Base-by-base conservation (phyloP, 495 filamentous ascomycete species). In the Aspergillus bridgeri region DNA sequence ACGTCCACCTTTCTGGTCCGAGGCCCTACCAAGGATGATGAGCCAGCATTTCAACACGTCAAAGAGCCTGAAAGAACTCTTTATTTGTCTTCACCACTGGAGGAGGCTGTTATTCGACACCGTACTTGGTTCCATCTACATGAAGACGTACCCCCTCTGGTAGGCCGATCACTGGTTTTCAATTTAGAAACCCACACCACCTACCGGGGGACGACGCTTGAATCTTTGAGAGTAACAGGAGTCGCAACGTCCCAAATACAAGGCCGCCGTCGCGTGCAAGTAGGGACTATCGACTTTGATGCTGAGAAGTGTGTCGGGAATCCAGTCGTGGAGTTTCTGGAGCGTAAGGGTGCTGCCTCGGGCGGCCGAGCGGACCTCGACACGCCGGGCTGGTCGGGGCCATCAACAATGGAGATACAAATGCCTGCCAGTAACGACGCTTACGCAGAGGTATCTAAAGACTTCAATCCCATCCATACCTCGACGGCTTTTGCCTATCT, bases 401-500 rank as follows among this genome's bases (percentile, higher is more conserved):
- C 25, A 15, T 60, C 55, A 0, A 57, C 58, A 5, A 24, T 66
- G 5, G 58, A 61, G 6, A 33, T 70, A 15, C 54, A 61, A 33
- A 67, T 68, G 54, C 65, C 69, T 13, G 53, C 46, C 5, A 60
- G 51, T 48, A 75, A 72, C 23, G 42, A 60, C 9, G 29, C 50
- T 7, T 75, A 75, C 54, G 60, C 68, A 17, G 47, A 62, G 21
- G 42, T 66, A 9, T 75, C 72, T 20, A 59, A 59, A 27, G 72
- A 75, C 44, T 71, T 67, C 56, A 75, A 75, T 53, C 72, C 72
- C 3, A 72, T 75, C 25, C 72, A 75, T 53, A 58, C 67, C 4
- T 75, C 70, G 3, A 21, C 54, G 2, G 50, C 66, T 3, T 71
- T 75, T 55, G 64, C 71, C 6, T 54, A 38, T 20, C 61, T 69